phyloP scores from a whole-genome alignment of 2,329 filamentous ascomycete genomes.

The Cladosporium colombiae region DNA sequence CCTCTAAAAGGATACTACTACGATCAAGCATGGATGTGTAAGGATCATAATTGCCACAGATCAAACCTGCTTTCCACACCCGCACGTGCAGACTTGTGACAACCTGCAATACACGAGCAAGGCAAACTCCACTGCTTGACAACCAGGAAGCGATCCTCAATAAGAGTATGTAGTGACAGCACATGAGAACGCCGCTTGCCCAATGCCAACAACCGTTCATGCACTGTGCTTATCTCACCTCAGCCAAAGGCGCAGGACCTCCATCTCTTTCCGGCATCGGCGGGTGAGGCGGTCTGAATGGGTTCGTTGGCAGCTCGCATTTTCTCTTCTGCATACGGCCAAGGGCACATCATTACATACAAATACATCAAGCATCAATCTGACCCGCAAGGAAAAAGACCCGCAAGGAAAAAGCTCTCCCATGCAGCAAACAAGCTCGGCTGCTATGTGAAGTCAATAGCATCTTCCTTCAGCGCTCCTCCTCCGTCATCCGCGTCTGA shows the following conservation, averaged over 20 bases:
- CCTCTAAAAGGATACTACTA: neutral
- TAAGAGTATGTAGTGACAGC: neutral
- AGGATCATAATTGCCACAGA: neutral
- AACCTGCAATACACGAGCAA: neutral
- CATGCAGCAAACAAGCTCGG: neutral
- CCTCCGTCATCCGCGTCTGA: slow-evolving; percentile 1
- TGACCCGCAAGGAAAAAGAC: neutral
- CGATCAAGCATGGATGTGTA: neutral
- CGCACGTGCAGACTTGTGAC: neutral
- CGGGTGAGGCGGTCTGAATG: neutral
- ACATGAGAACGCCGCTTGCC: neutral
- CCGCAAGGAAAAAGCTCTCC: neutral
- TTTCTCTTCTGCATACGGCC: neutral
- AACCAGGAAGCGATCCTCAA: neutral
- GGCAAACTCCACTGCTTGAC: neutral
- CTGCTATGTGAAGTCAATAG: neutral
- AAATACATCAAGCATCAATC: neutral
- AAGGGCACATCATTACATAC: neutral
- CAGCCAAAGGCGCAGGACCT: neutral
- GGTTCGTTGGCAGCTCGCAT: neutral
- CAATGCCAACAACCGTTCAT: neutral
- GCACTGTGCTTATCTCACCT: neutral
- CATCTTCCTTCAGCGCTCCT: neutral
- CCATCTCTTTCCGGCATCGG: neutral
- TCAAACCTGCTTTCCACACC: neutral